These are phyloP conservation scores for Salix udensis DNA, from an alignment of 345 rosid genomes.

Conservation along the genomic window DNA sequence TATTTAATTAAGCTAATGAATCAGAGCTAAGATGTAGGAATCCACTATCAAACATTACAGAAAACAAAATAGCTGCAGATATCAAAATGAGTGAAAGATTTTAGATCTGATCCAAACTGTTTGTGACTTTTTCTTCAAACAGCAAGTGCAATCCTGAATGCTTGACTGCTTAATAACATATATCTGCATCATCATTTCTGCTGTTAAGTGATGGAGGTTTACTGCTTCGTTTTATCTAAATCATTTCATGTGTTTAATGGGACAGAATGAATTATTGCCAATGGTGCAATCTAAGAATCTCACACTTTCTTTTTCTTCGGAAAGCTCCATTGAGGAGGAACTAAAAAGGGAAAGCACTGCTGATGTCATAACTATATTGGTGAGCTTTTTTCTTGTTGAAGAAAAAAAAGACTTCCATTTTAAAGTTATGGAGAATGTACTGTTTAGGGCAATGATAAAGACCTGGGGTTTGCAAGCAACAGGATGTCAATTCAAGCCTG, in stretches of 20 bases:
- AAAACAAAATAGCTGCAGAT: not conserved
- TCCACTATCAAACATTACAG: not conserved
- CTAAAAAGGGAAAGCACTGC: slow-evolving; percentile 96
- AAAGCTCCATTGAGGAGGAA: slow-evolving; percentile 94
- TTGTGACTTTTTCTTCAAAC: not conserved
- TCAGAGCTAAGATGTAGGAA: not conserved
- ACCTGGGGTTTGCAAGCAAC: not conserved
- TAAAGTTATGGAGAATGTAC: not conserved
- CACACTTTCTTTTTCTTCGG: slow-evolving; percentile 87
- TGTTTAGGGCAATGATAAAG: not conserved
- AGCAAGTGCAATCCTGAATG: not conserved
- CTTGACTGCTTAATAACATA: not conserved
- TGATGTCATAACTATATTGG: slow-evolving; percentile 84
- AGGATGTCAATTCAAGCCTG: not conserved
- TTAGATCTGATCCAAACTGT: not conserved
- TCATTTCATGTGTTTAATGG: slow-evolving; percentile 13
- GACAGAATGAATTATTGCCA: slow-evolving; percentile 81
- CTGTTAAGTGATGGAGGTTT: not conserved
- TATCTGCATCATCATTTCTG: not conserved
- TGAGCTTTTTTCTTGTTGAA: slow-evolving; percentile 23
- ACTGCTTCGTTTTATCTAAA: not conserved
- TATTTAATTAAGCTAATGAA: not conserved
- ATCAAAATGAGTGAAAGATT: not conserved
- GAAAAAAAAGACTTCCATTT: not conserved
- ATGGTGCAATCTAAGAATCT: slow-evolving; percentile 66